Percentiles rank a stretch among this genome's conserved stretches.
Conservation (phyloP, 164 flowering plant species). For the Annona cherimola region DNA sequence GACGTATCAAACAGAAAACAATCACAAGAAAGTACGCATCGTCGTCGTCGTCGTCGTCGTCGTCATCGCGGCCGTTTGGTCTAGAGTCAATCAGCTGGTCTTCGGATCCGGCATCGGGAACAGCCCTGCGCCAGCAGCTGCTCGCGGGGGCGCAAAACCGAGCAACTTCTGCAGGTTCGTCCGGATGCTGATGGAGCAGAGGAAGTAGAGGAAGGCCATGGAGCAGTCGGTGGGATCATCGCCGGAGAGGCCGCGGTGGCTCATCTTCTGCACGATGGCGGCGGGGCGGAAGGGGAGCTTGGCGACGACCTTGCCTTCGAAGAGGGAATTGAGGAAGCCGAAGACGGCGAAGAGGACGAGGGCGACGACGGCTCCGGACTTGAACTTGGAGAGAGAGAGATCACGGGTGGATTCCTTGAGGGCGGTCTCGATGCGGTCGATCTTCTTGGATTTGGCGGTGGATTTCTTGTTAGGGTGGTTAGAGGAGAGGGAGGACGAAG, state of each 20-base stretch:
- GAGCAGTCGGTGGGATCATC: conserved; percentile 90
- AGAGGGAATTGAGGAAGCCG: conserved; percentile 73
- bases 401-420: conserved; percentile 90
- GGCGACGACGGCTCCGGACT: conserved; percentile 96
- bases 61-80: neutral
- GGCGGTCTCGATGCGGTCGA: conserved; percentile 85
- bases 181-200: conserved; percentile 87
- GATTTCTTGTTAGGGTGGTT: conserved; percentile 32
- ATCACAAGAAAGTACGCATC: neutral
- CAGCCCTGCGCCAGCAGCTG: conserved; percentile 64
- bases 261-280: conserved; percentile 82
- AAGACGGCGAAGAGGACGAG: conserved; percentile 81
- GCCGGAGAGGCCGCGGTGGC: conserved; percentile 74
- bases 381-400: conserved; percentile 87
- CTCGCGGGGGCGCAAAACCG: conserved; percentile 93
- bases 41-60: neutral
- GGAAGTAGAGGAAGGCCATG: conserved; percentile 89
- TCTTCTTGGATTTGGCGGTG: conserved; percentile 60
- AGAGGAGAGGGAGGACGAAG: conserved; percentile 1
- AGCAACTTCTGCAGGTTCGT: conserved; percentile 98
- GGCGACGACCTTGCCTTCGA: conserved; percentile 87
- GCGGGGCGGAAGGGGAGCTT: conserved; percentile 77
- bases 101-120: conserved; percentile 97
- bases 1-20: neutral
- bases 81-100: conserved; percentile 33